Base-by-base conservation (phyloP, 2,329 filamentous ascomycete genomes). In the Leptographium procerum region DNA sequence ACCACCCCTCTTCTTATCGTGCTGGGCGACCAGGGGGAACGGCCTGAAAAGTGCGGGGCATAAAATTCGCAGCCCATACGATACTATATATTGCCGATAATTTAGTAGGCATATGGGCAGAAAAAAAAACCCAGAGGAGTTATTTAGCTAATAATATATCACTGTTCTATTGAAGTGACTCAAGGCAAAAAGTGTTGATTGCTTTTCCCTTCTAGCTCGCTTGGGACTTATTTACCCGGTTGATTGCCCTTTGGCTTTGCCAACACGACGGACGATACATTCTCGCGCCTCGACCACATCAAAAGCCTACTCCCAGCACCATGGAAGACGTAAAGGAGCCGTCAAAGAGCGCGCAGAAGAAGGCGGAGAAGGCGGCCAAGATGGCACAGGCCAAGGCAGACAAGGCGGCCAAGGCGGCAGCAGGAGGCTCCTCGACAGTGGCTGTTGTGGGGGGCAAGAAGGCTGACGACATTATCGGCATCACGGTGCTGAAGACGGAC, bases 401-500 rank as follows among this genome's bases (percentile, higher is more conserved):
- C 51, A 84, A 84, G 72, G 80, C 80, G 26, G 80, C 80, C 43
- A 84, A 83, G 72, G 76, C 82, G 68, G 70, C 73, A 34, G 62
- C 73, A 76, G 52, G 52, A 8, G 31, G 33, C 36, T n/a, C 82
- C 67, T 69, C 73, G 45, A 63, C 73, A 1, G 68, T 83, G 56
- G 73, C 79, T 29, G 72, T 83, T 28, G 78, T 80, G 36, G 74
- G 79, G 57, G 78, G 78, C 66, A 84, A 84, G 74, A 83, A 84
- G 73, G 66, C 73, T 11, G 81, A 83, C 68, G 81, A 85, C 63
- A 83, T 95, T 64, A 95, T 94, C 66, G 91, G 91, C 64, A 96
- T 96, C 68, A 94, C 91, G 63, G 84, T 88, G 61, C 80, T 82
- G 63, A 97, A 96, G 75, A 78, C 86, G 54, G 86, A 88, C 53